Conservation (phyloP, 2,329 filamentous ascomycete genomes). For the Fusarium pininemorale region DNA sequence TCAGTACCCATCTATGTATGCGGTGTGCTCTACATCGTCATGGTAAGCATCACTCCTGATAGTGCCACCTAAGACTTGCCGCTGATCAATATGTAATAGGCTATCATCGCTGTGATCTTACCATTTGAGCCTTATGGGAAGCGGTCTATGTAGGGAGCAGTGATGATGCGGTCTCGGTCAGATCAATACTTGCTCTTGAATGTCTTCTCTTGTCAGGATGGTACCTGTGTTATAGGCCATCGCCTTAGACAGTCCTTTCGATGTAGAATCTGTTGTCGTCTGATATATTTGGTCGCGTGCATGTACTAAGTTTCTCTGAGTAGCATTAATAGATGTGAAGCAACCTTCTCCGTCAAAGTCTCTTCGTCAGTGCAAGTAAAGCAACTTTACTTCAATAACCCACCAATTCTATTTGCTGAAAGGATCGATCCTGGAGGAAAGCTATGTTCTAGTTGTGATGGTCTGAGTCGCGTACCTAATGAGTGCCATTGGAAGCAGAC, state of each 20-base stretch:
- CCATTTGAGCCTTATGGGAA: background rate
- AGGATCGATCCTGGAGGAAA: rapidly evolving
- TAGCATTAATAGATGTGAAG: rapidly evolving
- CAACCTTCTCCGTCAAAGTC: rapidly evolving
- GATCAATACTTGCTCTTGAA: background rate
- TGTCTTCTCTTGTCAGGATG: rapidly evolving
- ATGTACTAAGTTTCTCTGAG: rapidly evolving
- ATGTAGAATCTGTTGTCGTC: background rate
- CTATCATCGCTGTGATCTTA: background rate
- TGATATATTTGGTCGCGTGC: background rate
- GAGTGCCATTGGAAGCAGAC: rapidly evolving
- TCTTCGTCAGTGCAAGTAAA: background rate
- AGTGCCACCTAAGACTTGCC: rapidly evolving
- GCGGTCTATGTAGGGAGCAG: background rate
- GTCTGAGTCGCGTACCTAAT: rapidly evolving
- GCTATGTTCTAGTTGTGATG: too few relatives aligned
- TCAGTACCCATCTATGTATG: background rate
- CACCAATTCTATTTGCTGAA: too few relatives aligned
- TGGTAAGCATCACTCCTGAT: background rate
- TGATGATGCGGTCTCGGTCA: rapidly evolving
- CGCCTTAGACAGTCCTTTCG: rapidly evolving
- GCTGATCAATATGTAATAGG: background rate
- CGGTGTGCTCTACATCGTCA: background rate
- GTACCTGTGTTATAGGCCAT: too few relatives aligned
- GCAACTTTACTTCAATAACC: rapidly evolving